Percentiles rank a stretch among this genome's conserved stretches.
These are phyloP conservation scores for Trypanosoma brucei DNA, from an alignment of 208 protist genomes.

Conservation along the genomic window DNA sequence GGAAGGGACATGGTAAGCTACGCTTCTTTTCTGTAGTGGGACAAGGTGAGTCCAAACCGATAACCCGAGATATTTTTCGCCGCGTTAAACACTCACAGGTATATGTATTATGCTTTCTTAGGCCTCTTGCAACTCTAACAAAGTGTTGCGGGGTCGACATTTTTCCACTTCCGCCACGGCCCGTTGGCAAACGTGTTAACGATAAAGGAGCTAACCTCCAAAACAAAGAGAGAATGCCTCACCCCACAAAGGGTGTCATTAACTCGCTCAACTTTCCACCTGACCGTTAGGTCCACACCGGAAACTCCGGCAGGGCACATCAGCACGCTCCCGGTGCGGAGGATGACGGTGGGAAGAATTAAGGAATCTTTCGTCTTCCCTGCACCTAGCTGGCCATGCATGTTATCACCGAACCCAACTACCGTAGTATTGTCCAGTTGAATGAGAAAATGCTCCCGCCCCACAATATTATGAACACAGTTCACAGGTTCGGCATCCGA, in stretches of 20 bases:
- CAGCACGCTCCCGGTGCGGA: conserved; percentile 33
- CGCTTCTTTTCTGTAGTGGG: too few species aligned
- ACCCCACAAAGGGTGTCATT: conserved; percentile 40
- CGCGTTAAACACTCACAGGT: too few species aligned
- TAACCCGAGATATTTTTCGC: too few species aligned
- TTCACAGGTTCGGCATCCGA: conserved; percentile 1
- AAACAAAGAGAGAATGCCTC: conserved; percentile 66
- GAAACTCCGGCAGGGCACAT: conserved; percentile 3
- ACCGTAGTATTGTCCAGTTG: conserved; percentile 27
- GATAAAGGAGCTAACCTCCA: conserved; percentile 31
- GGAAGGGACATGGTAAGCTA: too few species aligned
- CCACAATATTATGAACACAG: conserved; percentile 26
- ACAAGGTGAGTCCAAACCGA: too few species aligned
- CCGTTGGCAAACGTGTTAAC: not conserved
- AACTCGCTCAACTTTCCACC: conserved; percentile 39
- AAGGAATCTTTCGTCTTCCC: conserved; percentile 16
- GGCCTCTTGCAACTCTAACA: not conserved
- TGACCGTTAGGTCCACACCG: conserved; percentile 1
- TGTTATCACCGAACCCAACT: conserved; percentile 77
- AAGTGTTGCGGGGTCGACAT: not conserved
- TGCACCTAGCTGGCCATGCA: conserved; percentile 65
- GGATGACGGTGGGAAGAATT: conserved; percentile 21
- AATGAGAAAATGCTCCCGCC: conserved; percentile 60
- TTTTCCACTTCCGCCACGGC: conserved; percentile 1
- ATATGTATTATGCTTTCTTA: not conserved